Percentiles rank a stretch among this genome's conserved stretches.
Evolutionary conservation across 2,329 filamentous ascomycete genomes (phyloP).

Genomic region (Colletotrichum liaoningense): DNA sequence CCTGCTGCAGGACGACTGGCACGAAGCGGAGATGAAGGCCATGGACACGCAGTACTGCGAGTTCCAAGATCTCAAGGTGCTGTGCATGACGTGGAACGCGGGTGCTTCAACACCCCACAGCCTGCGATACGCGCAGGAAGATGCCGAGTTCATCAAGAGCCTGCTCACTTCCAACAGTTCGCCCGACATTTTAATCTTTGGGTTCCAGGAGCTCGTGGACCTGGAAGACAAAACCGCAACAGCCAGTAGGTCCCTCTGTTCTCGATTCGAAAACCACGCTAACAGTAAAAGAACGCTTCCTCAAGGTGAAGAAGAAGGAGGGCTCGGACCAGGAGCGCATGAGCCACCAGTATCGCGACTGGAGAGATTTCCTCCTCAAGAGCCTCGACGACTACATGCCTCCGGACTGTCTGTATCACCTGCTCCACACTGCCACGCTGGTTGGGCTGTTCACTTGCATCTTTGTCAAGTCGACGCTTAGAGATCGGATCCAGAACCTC

Average conservation of each 20-base stretch:
- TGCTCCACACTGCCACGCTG: constrained; percentile 89
- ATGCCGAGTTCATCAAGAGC: constrained; percentile 83
- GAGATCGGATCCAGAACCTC: constrained; percentile 81
- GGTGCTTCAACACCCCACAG: constrained; percentile 93
- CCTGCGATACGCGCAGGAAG: constrained; percentile 76
- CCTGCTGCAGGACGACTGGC: constrained; percentile 91
- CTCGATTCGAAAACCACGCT: constrained; percentile 36
- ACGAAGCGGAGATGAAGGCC: constrained; percentile 90
- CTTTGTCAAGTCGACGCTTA: constrained; percentile 86
- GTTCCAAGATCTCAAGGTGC: constrained; percentile 83
- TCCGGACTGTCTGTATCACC: constrained; percentile 79
- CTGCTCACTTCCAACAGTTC: constrained; percentile 80
- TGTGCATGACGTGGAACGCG: constrained; percentile 96
- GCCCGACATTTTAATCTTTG: constrained; percentile 93
- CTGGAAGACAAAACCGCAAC: constrained; percentile 97
- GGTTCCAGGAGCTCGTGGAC: constrained; percentile 98
- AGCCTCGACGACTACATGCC: constrained; percentile 88
- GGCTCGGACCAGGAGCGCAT: constrained; percentile 88
- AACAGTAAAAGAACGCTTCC: constrained; percentile 74
- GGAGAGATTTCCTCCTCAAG: constrained; percentile 89
- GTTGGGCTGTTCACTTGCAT: constrained; percentile 97
- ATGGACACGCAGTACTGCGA: constrained; percentile 85
- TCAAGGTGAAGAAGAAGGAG: constrained; percentile 90
- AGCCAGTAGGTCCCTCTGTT: constrained; percentile 71
- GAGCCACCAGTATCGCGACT: constrained; percentile 97